phyloP scores from a whole-genome alignment of 345 rosid genomes.

The Aquilaria yunnanensis region DNA sequence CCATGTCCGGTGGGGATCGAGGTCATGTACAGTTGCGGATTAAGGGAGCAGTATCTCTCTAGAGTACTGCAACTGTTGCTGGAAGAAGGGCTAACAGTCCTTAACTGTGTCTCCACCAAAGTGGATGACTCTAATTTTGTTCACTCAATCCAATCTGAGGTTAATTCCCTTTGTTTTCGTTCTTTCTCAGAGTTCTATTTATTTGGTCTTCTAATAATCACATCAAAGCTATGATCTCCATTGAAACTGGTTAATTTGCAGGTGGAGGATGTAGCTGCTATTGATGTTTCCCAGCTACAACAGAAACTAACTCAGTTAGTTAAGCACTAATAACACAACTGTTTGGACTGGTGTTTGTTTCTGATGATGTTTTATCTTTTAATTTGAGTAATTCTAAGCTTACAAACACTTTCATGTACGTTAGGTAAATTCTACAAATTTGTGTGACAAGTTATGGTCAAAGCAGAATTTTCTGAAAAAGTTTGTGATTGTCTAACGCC shows the following conservation, averaged over 20 bases:
- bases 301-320: slow-evolving; percentile 20
- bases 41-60: slow-evolving; percentile 33
- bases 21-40: slow-evolving; percentile 19
- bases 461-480: too few relatives aligned
- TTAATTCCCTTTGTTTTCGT: slow-evolving; percentile 3
- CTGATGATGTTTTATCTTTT: too few relatives aligned
- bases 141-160: slow-evolving; percentile 52
- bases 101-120: slow-evolving; percentile 40
- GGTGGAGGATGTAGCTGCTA: slow-evolving; percentile 31
- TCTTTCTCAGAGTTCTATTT: neutral
- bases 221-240: neutral
- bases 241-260: slow-evolving; percentile 17
- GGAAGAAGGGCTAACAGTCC: slow-evolving; percentile 39
- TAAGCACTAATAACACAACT: too few relatives aligned
- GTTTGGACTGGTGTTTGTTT: too few relatives aligned
- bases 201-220: neutral
- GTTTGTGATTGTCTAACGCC: too few relatives aligned
- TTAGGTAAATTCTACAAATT: too few relatives aligned
- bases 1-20: slow-evolving; percentile 35
- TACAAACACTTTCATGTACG: too few relatives aligned
- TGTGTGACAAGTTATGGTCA: too few relatives aligned
- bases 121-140: slow-evolving; percentile 29
- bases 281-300: slow-evolving; percentile 23
- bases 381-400: too few relatives aligned
- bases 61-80: slow-evolving; percentile 32